Evolutionary conservation across 805 yeast genomes (phyloP).

Genomic region (Metschnikowia continentalis): DNA sequence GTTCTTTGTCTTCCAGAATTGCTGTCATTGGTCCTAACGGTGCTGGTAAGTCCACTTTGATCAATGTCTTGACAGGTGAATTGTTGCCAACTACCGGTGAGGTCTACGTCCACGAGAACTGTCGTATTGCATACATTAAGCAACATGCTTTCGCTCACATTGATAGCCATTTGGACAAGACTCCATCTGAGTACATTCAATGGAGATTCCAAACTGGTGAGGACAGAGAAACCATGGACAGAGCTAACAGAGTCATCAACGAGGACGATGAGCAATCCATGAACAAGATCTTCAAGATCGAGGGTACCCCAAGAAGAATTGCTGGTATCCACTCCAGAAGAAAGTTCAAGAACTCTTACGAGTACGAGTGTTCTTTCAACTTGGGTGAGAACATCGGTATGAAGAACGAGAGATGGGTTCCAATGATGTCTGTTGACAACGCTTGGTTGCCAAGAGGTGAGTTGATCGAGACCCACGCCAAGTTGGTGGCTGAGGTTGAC

Average conservation of each 20-base stretch:
- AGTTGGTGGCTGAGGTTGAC: constrained; percentile 99
- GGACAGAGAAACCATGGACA: constrained; percentile 99
- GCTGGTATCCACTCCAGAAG: constrained; percentile 92
- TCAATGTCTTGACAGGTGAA: constrained; percentile 99
- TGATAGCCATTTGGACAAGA: constrained; percentile 97
- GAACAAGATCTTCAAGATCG: constrained; percentile 99
- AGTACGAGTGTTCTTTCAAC: constrained; percentile 96
- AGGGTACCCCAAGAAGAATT: constrained; percentile 98
- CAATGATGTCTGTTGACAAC: constrained; percentile 99
- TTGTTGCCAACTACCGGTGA: constrained; percentile 97
- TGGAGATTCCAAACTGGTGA: constrained; percentile 99
- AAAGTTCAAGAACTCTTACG: constrained; percentile 99
- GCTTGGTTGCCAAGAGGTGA: constrained; percentile 99
- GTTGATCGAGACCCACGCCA: constrained; percentile 87
- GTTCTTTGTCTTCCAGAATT: constrained; percentile 98
- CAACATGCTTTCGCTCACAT: constrained; percentile 99
- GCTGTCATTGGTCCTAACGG: constrained; percentile 99
- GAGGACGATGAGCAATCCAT: constrained; percentile 96
- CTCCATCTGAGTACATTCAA: constrained; percentile 99
- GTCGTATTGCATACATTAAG: constrained; percentile 99
- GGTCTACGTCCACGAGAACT: constrained; percentile 98
- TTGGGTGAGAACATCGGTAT: constrained; percentile 98
- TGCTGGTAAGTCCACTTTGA: constrained; percentile 99
- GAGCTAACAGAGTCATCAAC: constrained; percentile 98
- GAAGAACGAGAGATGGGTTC: constrained; percentile 99